Conservation (phyloP, 495 filamentous ascomycete species). For the Tuber aestivum region DNA sequence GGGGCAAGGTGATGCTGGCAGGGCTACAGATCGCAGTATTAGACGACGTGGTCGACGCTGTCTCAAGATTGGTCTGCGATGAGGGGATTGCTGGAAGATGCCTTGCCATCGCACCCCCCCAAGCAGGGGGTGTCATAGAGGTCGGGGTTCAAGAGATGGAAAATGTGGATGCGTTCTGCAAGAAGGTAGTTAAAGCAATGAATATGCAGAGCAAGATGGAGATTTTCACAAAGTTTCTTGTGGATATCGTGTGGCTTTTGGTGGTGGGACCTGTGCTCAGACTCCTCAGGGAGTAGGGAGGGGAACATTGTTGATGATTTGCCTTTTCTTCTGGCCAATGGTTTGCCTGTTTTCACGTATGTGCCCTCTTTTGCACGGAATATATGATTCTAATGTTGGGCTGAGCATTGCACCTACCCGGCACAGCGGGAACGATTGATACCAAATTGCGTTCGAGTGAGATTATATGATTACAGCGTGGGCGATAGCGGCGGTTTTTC, state of each 20-base stretch:
- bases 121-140: constrained; percentile 32
- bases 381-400: not conserved
- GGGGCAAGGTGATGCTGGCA: constrained; percentile 49
- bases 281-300: constrained; percentile 12
- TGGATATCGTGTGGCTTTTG: constrained; percentile 25
- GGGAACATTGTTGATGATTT: not conserved
- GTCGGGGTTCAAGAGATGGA: constrained; percentile 32
- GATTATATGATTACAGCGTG: not conserved
- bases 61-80: constrained; percentile 28
- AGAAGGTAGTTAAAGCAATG: constrained; percentile 33
- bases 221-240: constrained; percentile 6
- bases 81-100: constrained; percentile 19
- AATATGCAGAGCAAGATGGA: constrained; percentile 22
- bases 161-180: constrained; percentile 33
- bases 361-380: not conserved
- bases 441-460: not conserved
- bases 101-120: constrained; percentile 28
- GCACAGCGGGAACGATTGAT: not conserved
- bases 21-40: constrained; percentile 50
- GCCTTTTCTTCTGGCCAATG: not conserved
- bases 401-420: not conserved
- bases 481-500: not conserved
- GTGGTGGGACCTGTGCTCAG: constrained; percentile 19
- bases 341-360: not conserved
- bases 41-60: constrained; percentile 55